These are phyloP conservation scores for Leccinum fibrillosum DNA, from an alignment of 768 basidiomycete species.

Conservation along the genomic window DNA sequence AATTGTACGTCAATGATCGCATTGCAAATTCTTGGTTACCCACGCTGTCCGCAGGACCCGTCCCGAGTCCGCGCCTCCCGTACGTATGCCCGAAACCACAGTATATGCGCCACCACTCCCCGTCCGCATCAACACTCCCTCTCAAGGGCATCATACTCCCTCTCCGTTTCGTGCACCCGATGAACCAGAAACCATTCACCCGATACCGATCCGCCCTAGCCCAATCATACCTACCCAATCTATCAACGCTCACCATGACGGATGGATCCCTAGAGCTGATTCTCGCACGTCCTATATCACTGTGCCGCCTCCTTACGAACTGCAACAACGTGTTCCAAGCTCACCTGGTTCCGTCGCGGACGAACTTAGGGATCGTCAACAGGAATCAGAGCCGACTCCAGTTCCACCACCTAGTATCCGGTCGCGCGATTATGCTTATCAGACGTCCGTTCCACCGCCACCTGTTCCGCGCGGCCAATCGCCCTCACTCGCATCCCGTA, in stretches of 20 bases:
- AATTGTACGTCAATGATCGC: constrained; percentile 21
- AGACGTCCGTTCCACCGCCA: constrained; percentile 7
- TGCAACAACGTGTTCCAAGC: constrained; percentile 11
- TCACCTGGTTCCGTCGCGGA: constrained; percentile 14
- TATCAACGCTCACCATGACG: constrained; percentile 17
- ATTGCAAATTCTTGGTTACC: constrained; percentile 4
- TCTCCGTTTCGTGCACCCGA: constrained; percentile 5
- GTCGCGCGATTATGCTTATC: constrained; percentile 31
- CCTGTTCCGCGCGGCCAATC: constrained; percentile 13
- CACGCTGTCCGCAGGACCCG: constrained; percentile 21
- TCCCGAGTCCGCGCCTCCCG: constrained; percentile 28
- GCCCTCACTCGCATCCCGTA: constrained; percentile 24
- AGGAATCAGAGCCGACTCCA: constrained; percentile 8
- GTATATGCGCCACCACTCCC: constrained; percentile 20
- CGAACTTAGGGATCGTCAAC: constrained; percentile 14
- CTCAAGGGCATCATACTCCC: constrained; percentile 14
- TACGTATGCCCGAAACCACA: constrained; percentile 19
- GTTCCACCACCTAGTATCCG: constrained; percentile 23
- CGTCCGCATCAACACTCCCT: constrained; percentile 17
- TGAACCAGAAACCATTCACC: constrained; percentile 28
- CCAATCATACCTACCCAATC: constrained; percentile 9
- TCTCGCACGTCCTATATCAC: constrained; percentile 23
- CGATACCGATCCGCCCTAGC: constrained; percentile 26
- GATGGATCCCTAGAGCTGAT: constrained; percentile 30
- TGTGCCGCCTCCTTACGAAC: constrained; percentile 22